phyloP scores from a whole-genome alignment of 2,329 filamentous ascomycete genomes.

The Hymenoscyphus repandus region DNA sequence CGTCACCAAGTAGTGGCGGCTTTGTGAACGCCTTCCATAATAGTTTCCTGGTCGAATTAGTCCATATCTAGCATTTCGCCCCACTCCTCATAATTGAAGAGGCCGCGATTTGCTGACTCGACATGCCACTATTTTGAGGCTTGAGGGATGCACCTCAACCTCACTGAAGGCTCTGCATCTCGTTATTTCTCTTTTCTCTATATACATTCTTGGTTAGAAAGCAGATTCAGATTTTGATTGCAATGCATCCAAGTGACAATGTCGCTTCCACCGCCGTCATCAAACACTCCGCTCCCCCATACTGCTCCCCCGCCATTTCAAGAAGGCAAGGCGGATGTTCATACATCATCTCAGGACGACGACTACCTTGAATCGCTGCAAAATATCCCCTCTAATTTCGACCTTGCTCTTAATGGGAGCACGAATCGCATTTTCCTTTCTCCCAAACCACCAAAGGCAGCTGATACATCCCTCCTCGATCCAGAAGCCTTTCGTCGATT shows the following conservation, averaged over 20 bases:
- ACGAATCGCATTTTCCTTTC: constrained; percentile 14
- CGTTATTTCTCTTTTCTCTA: not conserved
- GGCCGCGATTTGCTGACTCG: not conserved
- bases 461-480: constrained; percentile 26
- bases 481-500: constrained; percentile 34
- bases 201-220: not conserved
- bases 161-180: not conserved
- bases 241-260: constrained; percentile 19
- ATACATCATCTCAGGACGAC: constrained; percentile 7
- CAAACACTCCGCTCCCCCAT: constrained; percentile 8
- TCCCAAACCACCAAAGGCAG: constrained; percentile 11
- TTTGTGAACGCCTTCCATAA: not conserved
- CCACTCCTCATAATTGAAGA: not conserved
- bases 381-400: constrained; percentile 26
- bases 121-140: not conserved
- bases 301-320: constrained; percentile 1
- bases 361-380: constrained; percentile 21
- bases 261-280: constrained; percentile 9
- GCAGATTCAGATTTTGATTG: not conserved
- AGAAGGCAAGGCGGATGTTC: constrained; percentile 10
- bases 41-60: not conserved
- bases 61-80: not conserved
- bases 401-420: constrained; percentile 24
- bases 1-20: too few relatives aligned
- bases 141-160: not conserved